Evolutionary conservation across 78 protist genomes (phyloP).

Genomic region (Neovahlkampfia damariscottae): DNA sequence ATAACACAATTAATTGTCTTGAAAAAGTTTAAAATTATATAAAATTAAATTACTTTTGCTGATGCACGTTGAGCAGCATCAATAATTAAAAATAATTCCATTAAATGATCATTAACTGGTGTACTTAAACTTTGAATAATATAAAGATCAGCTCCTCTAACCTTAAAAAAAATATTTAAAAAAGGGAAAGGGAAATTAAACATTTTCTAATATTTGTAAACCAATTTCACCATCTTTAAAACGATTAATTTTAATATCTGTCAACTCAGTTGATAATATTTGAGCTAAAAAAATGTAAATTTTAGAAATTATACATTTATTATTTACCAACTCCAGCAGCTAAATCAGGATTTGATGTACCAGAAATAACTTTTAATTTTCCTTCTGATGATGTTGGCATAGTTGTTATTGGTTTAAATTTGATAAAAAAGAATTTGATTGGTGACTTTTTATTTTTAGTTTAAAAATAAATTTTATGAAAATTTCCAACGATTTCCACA

Average conservation of each 20-base stretch:
- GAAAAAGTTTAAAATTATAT: too few species aligned
- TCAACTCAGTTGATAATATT: neutral
- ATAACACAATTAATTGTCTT: conserved; percentile 56
- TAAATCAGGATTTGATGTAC: conserved; percentile 21
- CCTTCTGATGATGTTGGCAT: too few species aligned
- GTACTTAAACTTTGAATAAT: conserved; percentile 52
- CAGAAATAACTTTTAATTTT: conserved; percentile 2
- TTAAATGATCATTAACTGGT: conserved; percentile 61
- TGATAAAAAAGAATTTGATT: too few species aligned
- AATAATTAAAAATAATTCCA: conserved; percentile 61
- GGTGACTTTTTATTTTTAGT: too few species aligned
- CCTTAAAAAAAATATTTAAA: neutral
- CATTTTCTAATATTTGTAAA: conserved; percentile 26
- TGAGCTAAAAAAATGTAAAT: neutral
- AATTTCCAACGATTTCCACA: conserved; percentile 28
- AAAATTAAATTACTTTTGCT: too few species aligned
- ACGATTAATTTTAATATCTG: neutral
- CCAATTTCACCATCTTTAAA: conserved; percentile 27
- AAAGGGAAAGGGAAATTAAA: neutral
- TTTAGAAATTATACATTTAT: neutral
- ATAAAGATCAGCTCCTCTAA: conserved; percentile 46
- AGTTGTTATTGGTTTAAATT: too few species aligned
- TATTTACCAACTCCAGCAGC: conserved; percentile 1
- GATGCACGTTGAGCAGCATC: conserved; percentile 48
- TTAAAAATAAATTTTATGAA: neutral